These are phyloP conservation scores for Solanum hybrid DNA, from an alignment of 305 asterid species.

Conservation along the genomic window DNA sequence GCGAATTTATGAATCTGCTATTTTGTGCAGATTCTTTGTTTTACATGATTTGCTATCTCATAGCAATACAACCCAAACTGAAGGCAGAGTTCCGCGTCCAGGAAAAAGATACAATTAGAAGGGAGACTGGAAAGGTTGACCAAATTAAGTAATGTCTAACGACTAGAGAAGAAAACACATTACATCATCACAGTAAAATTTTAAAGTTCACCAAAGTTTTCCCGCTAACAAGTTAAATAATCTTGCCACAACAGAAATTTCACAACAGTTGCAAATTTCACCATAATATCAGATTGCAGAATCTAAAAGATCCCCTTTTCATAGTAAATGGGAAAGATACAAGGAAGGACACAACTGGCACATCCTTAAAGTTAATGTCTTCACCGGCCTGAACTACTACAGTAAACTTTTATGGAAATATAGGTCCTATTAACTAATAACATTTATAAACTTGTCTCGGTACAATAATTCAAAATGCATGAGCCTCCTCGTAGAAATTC, in stretches of 20 bases:
- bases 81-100: not conserved
- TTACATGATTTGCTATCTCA: not conserved
- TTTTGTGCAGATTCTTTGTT: not conserved
- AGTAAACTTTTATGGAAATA: not conserved
- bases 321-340: not conserved
- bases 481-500: constrained; percentile 20
- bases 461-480: constrained; percentile 9
- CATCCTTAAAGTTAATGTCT: not conserved
- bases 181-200: not conserved
- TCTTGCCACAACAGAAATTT: not conserved
- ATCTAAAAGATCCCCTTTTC: not conserved
- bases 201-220: not conserved
- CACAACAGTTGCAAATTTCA: not conserved
- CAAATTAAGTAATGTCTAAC: not conserved
- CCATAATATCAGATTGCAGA: not conserved
- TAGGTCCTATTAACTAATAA: constrained; percentile 6
- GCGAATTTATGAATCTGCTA: not conserved
- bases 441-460: constrained; percentile 8
- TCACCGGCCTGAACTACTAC: not conserved
- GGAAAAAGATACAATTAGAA: not conserved
- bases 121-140: not conserved
- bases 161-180: not conserved
- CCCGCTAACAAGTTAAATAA: not conserved
- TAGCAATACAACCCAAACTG: not conserved
- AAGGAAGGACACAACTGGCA: not conserved